Base-by-base conservation (phyloP, 805 yeast genomes). In the Saccharomycopsis schoenii region DNA sequence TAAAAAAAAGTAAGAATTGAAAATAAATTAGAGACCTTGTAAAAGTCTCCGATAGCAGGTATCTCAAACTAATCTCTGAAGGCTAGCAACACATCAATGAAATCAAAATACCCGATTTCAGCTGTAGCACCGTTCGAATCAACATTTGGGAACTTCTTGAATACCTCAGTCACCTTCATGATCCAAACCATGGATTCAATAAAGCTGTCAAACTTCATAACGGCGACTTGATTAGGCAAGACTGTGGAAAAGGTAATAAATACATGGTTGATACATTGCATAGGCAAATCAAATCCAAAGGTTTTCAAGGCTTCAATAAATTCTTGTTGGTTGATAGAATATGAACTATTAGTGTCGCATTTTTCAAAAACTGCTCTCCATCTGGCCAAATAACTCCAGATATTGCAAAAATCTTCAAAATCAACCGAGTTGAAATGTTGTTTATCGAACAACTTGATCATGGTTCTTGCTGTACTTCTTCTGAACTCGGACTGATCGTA, bases 301-400 rank as follows among this genome's bases (percentile, higher is more conserved):
- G 62, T 58, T 37, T 61, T 60, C 40, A 64, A 54, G 52, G 64
- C 63, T 21, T 61, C 57, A 10, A 56, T 24, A 36, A 64, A 64
- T 42, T 64, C 66, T 11, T 29, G 36, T 51, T 62, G 60, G 43
- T 61, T 62, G 21, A 64, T 61, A n/a, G 60, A 57, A 21, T 43
- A 57, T 36, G 60, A 58, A 5, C 50, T 52, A 29, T 64, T 61
- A 19, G 57, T 24, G 39, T 64, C 66, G n/a, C 62, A 62, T 41
- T 62, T 62, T 55, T 62, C 63, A 50, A 64, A 64, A 11, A 64
- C 61, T 15, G 62, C 60, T 64, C 64, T 64, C 66, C 66, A 64
- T 60, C 64, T 59, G 15, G 64, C 47, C 43, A 63, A 57, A 29
- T 63, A 63, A 39, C 61, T 63, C 64, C 64, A 63, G 29, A 63